These are phyloP conservation scores for Heliamphora pulchella DNA, from an alignment of 179 eudicot species.

Conservation along the genomic window DNA sequence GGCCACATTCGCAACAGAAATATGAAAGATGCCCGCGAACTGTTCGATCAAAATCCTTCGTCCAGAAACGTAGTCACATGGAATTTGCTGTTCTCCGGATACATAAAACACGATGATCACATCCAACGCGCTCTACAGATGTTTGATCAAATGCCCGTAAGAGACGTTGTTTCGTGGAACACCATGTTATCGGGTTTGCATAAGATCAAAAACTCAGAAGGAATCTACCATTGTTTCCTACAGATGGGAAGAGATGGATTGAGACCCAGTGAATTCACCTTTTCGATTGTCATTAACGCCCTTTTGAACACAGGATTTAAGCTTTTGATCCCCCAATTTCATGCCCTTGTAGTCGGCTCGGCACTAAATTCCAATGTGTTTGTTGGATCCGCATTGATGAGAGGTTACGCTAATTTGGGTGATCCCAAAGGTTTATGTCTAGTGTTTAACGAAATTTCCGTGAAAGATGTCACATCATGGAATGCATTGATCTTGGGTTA, in stretches of 20 bases:
- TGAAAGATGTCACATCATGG: conserved; percentile 44
- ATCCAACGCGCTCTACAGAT: conserved; percentile 37
- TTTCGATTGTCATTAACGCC: conserved; percentile 44
- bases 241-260: conserved; percentile 32
- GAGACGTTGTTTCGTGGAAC: conserved; percentile 72
- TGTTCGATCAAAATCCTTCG: conserved; percentile 40
- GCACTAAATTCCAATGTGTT: conserved; percentile 34
- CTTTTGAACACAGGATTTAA: conserved; percentile 26
- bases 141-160: conserved; percentile 67
- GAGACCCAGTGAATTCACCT: conserved; percentile 45
- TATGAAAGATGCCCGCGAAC: conserved; percentile 34
- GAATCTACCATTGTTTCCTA: conserved; percentile 28
- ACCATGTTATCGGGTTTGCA: conserved; percentile 48
- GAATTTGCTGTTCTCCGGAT: conserved; percentile 48
- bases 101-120: conserved; percentile 25
- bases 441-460: conserved; percentile 49
- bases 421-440: conserved; percentile 27
- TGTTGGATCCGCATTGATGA: conserved; percentile 67
- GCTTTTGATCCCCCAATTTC: conserved; percentile 58
- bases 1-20: conserved; percentile 26
- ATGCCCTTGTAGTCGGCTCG: conserved; percentile 31
- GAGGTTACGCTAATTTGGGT: conserved; percentile 43
- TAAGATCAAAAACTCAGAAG: conserved; percentile 21
- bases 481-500: conserved; percentile 63
- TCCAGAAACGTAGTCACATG: conserved; percentile 44